A percentile compares a stretch with the other conserved stretches of the same genome.
Conservation (phyloP, 768 basidiomycete species). For the Hemileccinum impolitum region DNA sequence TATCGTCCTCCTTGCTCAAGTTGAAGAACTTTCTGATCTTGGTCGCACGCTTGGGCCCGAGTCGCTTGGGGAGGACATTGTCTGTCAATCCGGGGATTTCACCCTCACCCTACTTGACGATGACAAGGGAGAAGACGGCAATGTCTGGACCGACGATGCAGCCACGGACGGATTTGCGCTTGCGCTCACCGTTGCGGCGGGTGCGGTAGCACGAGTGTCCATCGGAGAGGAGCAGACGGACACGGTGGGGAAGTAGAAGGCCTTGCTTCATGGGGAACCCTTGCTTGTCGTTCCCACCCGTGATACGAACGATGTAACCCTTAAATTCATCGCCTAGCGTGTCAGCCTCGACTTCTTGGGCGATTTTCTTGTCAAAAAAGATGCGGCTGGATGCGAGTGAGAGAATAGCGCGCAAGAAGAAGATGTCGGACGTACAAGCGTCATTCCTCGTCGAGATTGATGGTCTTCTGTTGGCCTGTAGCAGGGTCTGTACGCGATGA, state of each 20-base stretch:
- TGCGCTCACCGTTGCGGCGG: slow-evolving; percentile 92
- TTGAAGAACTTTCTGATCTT: slow-evolving; percentile 96
- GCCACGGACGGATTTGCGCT: slow-evolving; percentile 97
- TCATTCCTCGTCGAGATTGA: slow-evolving; percentile 92
- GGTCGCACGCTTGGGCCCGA: slow-evolving; percentile 95
- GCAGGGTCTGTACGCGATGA: slow-evolving; percentile 68
- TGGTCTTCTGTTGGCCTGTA: slow-evolving; percentile 94
- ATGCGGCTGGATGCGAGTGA: slow-evolving; percentile 58
- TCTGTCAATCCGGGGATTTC: slow-evolving; percentile 94
- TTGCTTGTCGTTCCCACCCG: slow-evolving; percentile 97
- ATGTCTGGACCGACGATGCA: slow-evolving; percentile 98
- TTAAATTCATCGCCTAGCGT: slow-evolving; percentile 93
- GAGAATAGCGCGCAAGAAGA: neutral
- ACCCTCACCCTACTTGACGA: slow-evolving; percentile 92
- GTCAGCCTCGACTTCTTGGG: slow-evolving; percentile 92
- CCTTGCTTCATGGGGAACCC: slow-evolving; percentile 99
- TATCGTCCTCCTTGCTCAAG: too few species aligned
- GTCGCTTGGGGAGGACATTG: slow-evolving; percentile 86
- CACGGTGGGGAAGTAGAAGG: slow-evolving; percentile 92
- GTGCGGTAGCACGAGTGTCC: slow-evolving; percentile 98
- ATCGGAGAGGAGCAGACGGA: slow-evolving; percentile 87
- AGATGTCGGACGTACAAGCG: slow-evolving; percentile 54
- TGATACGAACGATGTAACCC: slow-evolving; percentile 95
- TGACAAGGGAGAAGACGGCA: slow-evolving; percentile 87
- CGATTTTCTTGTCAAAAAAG: slow-evolving; percentile 97